Percentiles rank a stretch among this genome's conserved stretches.
Evolutionary conservation across 345 rosid genomes (phyloP).

Genomic region (Ceriops decandra): DNA sequence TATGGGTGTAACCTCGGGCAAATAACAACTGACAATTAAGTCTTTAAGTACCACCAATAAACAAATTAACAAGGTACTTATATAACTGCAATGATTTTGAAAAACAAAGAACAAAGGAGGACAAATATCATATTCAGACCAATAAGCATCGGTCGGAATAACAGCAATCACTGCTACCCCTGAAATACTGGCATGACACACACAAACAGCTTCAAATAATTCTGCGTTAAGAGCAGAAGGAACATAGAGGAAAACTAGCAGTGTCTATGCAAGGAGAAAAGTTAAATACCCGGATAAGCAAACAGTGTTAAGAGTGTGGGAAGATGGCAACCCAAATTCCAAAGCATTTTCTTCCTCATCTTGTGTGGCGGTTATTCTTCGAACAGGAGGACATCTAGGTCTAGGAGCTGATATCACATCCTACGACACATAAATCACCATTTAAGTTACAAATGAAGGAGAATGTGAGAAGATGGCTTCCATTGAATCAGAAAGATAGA

Average conservation of each 20-base stretch:
- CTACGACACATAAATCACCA: conserved; percentile 34
- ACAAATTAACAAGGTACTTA: not conserved
- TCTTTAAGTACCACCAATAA: conserved; percentile 2
- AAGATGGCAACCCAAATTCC: conserved; percentile 98
- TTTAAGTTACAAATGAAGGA: conserved; percentile 3
- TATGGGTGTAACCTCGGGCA: not conserved
- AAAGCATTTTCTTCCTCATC: conserved; percentile 95
- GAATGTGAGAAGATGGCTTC: not conserved
- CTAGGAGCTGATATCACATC: conserved; percentile 95
- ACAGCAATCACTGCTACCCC: not conserved
- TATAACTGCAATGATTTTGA: not conserved
- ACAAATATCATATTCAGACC: not conserved
- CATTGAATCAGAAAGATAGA: not conserved
- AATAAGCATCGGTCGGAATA: not conserved
- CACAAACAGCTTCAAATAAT: not conserved
- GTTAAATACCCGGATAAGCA: conserved; percentile 78
- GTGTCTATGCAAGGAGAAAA: conserved; percentile 10
- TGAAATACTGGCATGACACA: not conserved
- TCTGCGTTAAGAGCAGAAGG: not conserved
- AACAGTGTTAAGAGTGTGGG: conserved; percentile 91
- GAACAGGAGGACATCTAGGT: conserved; percentile 87
- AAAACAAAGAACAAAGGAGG: not conserved
- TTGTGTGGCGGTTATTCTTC: conserved; percentile 78
- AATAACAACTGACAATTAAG: not conserved
- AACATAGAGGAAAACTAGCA: not conserved